These are phyloP conservation scores for Stephania yunnanensis DNA, from an alignment of 164 flowering plant genomes.

Conservation along the genomic window DNA sequence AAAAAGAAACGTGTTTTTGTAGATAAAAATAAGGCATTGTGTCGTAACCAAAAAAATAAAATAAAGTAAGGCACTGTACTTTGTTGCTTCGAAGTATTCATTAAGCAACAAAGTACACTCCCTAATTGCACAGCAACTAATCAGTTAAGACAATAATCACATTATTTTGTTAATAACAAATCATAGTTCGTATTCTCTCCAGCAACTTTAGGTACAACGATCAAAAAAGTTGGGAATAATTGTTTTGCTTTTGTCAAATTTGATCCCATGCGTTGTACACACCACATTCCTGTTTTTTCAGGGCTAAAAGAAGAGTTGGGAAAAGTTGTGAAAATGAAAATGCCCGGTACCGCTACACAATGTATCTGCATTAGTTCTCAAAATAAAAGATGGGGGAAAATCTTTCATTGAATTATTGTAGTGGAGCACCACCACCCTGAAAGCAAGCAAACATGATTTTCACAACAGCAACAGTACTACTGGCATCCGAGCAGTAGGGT, in stretches of 20 bases:
- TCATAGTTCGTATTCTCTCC: too few species aligned
- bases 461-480: too few species aligned
- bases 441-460: neutral
- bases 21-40: too few species aligned
- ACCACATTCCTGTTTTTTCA: neutral
- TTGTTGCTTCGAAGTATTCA: neutral
- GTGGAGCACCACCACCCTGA: neutral
- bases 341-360: neutral
- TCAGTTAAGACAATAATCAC: too few species aligned
- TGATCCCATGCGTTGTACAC: neutral
- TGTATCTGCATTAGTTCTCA: neutral
- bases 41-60: too few species aligned
- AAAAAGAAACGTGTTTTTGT: too few species aligned
- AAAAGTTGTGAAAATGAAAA: neutral
- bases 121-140: too few species aligned
- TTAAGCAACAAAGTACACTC: neutral
- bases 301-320: neutral
- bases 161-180: neutral
- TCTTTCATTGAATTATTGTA: neutral
- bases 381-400: neutral
- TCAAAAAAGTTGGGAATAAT: too few species aligned
- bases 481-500: too few species aligned
- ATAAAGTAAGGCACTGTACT: neutral
- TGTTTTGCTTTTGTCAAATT: neutral
- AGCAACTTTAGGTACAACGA: neutral